phyloP scores from a whole-genome alignment of 495 filamentous ascomycete species.

The Lasiosphaeria hispida region DNA sequence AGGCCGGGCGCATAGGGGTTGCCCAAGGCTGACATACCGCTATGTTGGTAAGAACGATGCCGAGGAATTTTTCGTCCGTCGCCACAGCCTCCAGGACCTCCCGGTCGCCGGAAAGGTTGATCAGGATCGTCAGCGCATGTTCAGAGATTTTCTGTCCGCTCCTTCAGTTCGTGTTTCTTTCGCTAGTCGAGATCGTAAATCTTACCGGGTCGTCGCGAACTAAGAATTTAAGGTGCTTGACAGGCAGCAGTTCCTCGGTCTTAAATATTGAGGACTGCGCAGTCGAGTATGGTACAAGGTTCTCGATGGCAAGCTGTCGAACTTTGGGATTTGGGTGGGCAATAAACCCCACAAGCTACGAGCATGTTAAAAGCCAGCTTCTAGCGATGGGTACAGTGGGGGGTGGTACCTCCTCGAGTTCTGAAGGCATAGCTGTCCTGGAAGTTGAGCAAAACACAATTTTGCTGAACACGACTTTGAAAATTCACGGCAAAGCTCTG shows the following conservation, averaged over 20 bases:
- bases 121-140: conserved; percentile 86
- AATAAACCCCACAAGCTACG: conserved; percentile 85
- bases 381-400: neutral
- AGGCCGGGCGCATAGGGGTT: conserved; percentile 4
- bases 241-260: conserved; percentile 67
- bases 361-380: conserved; percentile 16
- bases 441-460: neutral
- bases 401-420: conserved; percentile 69
- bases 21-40: conserved; percentile 59
- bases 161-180: neutral
- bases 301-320: conserved; percentile 71
- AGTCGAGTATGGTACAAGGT: conserved; percentile 79
- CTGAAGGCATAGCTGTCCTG: conserved; percentile 62
- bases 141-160: conserved; percentile 72
- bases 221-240: conserved; percentile 87
- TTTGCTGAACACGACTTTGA: neutral
- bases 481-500: conserved; percentile 1
- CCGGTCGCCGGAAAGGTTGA: conserved; percentile 80
- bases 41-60: conserved; percentile 65
- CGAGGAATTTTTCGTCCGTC: conserved; percentile 78
- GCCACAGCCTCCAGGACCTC: conserved; percentile 71
- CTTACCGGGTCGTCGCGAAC: conserved; percentile 75
- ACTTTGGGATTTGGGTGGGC: conserved; percentile 85
- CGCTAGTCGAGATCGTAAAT: neutral
- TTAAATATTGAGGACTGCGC: conserved; percentile 82